Base-by-base conservation (phyloP, 108 stramenopile genomes). In the Skeletonema tropicum region DNA sequence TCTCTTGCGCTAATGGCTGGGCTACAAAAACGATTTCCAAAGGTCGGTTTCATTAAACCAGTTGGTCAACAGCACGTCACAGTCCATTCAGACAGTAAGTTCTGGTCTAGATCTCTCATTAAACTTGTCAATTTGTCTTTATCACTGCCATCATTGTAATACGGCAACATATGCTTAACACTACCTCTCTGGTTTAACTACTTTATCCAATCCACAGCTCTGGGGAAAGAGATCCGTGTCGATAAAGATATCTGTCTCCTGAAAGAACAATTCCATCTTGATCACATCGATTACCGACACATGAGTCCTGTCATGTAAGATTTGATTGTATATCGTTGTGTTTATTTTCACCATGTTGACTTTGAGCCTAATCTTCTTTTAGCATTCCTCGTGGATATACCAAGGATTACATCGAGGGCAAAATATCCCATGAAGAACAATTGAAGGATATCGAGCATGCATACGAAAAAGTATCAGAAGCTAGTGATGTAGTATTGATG, bases 21-120 rank as follows among this genome's bases (percentile, higher is more conserved):
- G 3, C 81, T 98, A 42, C 85, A 92, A 61, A 97, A 97, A 82
- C 79, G 95, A 70, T 92, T 93, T 57, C 75, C 87, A 3, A 93
- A 88, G 14, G 94, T 98, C 4, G 97, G 97, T 48, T 98, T 96
- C 70, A 83, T 97, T 76, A 98, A 98, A 64, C 98, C 98, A 21
- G 97, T 98, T 7, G 98, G 98, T 2, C 97, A 98, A 75, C 92
- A 97, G 71, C 91, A 94, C 70, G 87, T 92, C 32, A 79, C 58
- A 67, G 81, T 85, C 23, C 64, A 73, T 70, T 86, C 86, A 19
- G 29, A 69, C 3, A 35, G 33, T 35, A 35, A 35, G 33, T 35
- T 35, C n/a, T n/a, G n/a, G n/a, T n/a, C n/a, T n/a, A n/a, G n/a
- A n/a, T n/a, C n/a, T n/a, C n/a, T n/a, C n/a, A n/a, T n/a, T n/a